Conservation (phyloP, 768 basidiomycete genomes). For the Tephrocybe sp. region DNA sequence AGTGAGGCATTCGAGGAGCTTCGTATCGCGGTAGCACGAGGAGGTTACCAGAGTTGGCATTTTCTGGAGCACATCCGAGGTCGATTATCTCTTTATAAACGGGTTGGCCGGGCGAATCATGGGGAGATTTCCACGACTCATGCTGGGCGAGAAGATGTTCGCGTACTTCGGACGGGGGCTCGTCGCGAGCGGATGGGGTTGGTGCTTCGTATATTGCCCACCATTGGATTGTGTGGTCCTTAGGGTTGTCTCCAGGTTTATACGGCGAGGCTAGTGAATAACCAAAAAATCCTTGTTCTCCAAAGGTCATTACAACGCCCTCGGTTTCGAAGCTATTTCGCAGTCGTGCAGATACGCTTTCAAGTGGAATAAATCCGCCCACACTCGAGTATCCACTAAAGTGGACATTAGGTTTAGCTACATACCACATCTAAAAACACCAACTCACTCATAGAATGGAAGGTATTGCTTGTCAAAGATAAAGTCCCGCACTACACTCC, state of each 20-base stretch:
- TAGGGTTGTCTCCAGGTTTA: slow-evolving; percentile 6
- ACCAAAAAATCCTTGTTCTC: slow-evolving; percentile 37
- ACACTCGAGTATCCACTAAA: slow-evolving; percentile 33
- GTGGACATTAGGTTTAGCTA: no score
- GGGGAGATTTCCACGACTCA: slow-evolving; percentile 34
- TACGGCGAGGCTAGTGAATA: slow-evolving; percentile 27
- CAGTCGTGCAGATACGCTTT: slow-evolving; percentile 25
- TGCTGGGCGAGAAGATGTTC: slow-evolving; percentile 31
- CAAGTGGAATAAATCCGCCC: slow-evolving; percentile 37
- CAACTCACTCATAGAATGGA: slow-evolving; percentile 29
- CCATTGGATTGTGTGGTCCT: slow-evolving; percentile 31
- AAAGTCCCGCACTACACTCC: slow-evolving; percentile 33
- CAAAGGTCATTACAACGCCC: slow-evolving; percentile 37
- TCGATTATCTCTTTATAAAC: slow-evolving; percentile 28
- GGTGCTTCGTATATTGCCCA: slow-evolving; percentile 40
- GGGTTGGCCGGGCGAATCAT: slow-evolving; percentile 23
- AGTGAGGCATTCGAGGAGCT: slow-evolving; percentile 33
- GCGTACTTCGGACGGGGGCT: slow-evolving; percentile 22
- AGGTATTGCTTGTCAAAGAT: slow-evolving; percentile 28
- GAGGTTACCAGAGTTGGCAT: slow-evolving; percentile 16
- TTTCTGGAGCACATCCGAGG: slow-evolving; percentile 24
- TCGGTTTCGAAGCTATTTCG: slow-evolving; percentile 27
- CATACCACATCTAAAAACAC: no score
- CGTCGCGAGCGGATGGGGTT: slow-evolving; percentile 24
- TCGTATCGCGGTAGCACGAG: slow-evolving; percentile 38